A percentile compares a stretch with the other conserved stretches of the same genome.
Evolutionary conservation across 2,329 filamentous ascomycete genomes (phyloP).

Genomic region (Dothistroma pini): DNA sequence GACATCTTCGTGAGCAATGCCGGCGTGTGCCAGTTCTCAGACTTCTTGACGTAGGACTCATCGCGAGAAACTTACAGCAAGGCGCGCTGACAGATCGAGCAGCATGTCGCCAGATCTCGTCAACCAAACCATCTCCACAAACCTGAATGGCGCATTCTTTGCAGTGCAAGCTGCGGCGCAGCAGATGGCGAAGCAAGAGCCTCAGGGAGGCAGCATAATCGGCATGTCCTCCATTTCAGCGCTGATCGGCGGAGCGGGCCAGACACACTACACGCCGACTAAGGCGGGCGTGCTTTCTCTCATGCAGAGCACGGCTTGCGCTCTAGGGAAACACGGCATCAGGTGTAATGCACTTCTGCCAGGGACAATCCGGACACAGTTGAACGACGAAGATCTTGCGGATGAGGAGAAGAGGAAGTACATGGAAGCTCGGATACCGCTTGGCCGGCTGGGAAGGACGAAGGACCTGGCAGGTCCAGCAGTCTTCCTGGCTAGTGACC

Average conservation of each 20-base stretch:
- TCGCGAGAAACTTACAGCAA: not conserved
- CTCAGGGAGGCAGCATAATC: conserved; percentile 72
- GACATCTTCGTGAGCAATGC: conserved; percentile 82
- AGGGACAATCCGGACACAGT: conserved; percentile 76
- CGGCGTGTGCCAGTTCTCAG: conserved; percentile 81
- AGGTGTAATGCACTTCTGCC: conserved; percentile 81
- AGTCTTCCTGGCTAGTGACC: conserved; percentile 75
- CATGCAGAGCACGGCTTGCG: conserved; percentile 79
- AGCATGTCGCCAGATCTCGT: conserved; percentile 68
- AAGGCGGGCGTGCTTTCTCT: conserved; percentile 77
- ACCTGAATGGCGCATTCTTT: conserved; percentile 86
- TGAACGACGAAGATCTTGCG: conserved; percentile 79
- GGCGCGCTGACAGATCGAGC: conserved; percentile 6
- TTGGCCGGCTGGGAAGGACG: conserved; percentile 69
- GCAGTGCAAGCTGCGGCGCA: conserved; percentile 78
- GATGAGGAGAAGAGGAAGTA: conserved; percentile 68
- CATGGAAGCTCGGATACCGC: conserved; percentile 76
- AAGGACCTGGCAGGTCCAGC: conserved; percentile 78
- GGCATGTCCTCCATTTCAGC: conserved; percentile 70
- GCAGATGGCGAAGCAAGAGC: conserved; percentile 67
- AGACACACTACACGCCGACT: conserved; percentile 84
- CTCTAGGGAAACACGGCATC: conserved; percentile 70
- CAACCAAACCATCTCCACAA: conserved; percentile 68
- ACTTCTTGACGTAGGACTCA: conserved; percentile 64
- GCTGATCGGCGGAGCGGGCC: conserved; percentile 71